Evolutionary conservation across 2,329 filamentous ascomycete species (phyloP), one percentile per base, ranked within the genome.

Genomic region (Aspergillus ibericus): DNA sequence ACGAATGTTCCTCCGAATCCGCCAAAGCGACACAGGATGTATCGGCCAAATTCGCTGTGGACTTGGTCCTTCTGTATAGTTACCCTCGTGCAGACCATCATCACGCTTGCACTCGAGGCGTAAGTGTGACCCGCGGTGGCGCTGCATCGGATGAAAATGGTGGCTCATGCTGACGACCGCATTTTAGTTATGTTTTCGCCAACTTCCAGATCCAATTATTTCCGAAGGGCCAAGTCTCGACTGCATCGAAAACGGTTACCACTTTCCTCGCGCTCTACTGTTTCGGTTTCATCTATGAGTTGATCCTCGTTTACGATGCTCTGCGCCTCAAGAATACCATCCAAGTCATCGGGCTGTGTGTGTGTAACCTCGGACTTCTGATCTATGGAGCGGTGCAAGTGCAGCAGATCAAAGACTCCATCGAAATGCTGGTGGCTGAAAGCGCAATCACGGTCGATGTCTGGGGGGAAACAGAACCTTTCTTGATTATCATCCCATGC

Each of bases 211-310:
- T 74, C 16, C 69, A 81, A 62, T 74, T 84, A 35, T 66, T 73
- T 12, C 76, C 80, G 47, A 70, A 79, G 44, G 69, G 77, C 57
- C 72, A 77, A 29, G 62, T 68, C 16, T 70, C 73, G 51, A 78
- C 73, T 49, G 77, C 80, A 51, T 77, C 80, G 50, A 80, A 78
- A 74, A 85, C 93, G 0, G 96, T 99, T 63, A 93, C 95, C 25
- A 98, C 93, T 36, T 98, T 97, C 78, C 83, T 99, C 59, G 92
- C 93, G 22, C 86, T 99, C 48, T 96, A 98, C 81, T 96, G 97
- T 75, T 97, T 99, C 75, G 95, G 92, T 61, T 98, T 96, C 78
- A 77, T 99, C 58, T 99, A 98, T 78, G 88, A 96, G 72, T 80
- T 98, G 32, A 80, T 96, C 27, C 82, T 99, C 54, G 90, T 95